A percentile compares a stretch with the other conserved stretches of the same genome.
phyloP scores from a whole-genome alignment of 352 stramenopile genomes.

The Phytophthora sojae region DNA sequence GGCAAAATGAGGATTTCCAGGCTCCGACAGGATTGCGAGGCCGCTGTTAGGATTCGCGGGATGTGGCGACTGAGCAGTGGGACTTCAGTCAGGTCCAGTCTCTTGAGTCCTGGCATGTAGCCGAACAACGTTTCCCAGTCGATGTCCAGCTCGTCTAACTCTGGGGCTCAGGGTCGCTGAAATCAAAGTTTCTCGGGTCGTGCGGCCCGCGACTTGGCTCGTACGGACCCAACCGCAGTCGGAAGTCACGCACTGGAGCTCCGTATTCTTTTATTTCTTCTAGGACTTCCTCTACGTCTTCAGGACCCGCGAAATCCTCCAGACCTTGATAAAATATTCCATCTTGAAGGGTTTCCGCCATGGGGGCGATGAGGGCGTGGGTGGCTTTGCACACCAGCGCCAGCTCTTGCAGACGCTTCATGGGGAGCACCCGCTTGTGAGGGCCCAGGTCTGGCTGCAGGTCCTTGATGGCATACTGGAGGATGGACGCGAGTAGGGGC shows the following conservation, averaged over 20 bases:
- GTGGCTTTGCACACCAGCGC: slow-evolving; percentile 3
- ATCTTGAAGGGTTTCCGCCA: not conserved
- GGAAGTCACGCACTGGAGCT: not conserved
- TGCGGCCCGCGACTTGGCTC: not conserved
- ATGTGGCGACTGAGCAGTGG: slow-evolving; percentile 1
- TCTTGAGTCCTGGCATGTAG: slow-evolving; percentile 5
- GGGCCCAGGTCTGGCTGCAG: not conserved
- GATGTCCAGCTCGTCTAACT: slow-evolving; percentile 1
- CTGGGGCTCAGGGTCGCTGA: not conserved
- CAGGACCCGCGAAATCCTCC: not conserved
- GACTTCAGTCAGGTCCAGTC: slow-evolving; percentile 10
- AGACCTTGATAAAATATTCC: not conserved
- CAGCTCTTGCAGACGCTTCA: not conserved
- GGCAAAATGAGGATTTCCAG: slow-evolving; percentile 9
- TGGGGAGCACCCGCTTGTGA: not conserved
- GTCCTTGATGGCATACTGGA: not conserved
- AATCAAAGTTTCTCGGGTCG: not conserved
- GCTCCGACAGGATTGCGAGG: not conserved
- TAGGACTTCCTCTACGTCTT: slow-evolving; percentile 2
- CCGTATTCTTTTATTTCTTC: not conserved
- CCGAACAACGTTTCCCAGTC: slow-evolving; percentile 4
- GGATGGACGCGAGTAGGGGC: not conserved
- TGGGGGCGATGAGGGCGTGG: not conserved
- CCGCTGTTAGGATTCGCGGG: not conserved
- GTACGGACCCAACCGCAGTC: not conserved